These are phyloP conservation scores for Paxillus rubicundulus DNA, from an alignment of 768 basidiomycete species.

Conservation along the genomic window DNA sequence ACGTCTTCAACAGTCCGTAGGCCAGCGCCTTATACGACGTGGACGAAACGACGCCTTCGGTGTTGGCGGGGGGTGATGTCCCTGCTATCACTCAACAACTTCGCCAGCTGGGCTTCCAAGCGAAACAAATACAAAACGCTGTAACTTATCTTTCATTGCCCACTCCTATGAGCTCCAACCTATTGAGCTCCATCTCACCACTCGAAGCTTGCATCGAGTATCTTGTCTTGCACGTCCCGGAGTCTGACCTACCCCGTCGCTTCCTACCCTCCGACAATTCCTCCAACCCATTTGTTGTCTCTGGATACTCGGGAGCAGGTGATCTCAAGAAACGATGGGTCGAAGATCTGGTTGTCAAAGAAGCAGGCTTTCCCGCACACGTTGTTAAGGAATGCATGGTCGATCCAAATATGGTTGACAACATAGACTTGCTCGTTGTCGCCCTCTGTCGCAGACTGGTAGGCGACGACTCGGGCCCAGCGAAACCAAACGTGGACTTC, in stretches of 20 bases:
- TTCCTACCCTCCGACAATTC: constrained; percentile 66
- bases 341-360: constrained; percentile 75
- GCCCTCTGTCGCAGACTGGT: constrained; percentile 53
- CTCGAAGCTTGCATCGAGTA: constrained; percentile 83
- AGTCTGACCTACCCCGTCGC: constrained; percentile 79
- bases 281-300: constrained; percentile 67
- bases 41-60: constrained; percentile 31
- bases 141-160: constrained; percentile 55
- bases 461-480: constrained; percentile 37
- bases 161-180: constrained; percentile 56
- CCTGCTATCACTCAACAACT: constrained; percentile 54
- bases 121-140: constrained; percentile 48
- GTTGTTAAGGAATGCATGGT: constrained; percentile 56
- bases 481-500: constrained; percentile 35
- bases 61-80: constrained; percentile 43
- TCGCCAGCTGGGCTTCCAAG: constrained; percentile 62
- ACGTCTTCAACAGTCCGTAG: constrained; percentile 30
- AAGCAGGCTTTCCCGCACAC: constrained; percentile 78
- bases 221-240: constrained; percentile 77
- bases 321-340: constrained; percentile 75
- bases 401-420: constrained; percentile 37
- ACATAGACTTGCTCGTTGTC: constrained; percentile 56
- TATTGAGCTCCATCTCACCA: constrained; percentile 57
- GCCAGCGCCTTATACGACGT: constrained; percentile 50
- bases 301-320: constrained; percentile 58